Evolutionary conservation across 106 monocot species (phyloP).

Genomic region (Dendrobium officinale): DNA sequence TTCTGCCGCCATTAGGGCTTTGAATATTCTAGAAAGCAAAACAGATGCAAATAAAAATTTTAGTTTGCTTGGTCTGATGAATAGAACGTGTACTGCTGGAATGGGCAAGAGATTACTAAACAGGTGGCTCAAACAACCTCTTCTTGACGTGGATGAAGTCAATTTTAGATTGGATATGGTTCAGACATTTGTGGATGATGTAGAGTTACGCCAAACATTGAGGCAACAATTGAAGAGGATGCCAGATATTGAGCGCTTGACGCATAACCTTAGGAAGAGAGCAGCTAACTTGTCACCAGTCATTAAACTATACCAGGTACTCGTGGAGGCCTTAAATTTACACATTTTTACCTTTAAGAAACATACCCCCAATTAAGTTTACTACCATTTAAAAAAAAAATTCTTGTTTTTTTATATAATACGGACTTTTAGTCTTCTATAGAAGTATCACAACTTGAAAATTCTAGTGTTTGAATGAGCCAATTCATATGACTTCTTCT

Average conservation of each 20-base stretch:
- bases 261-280: constrained; percentile 55
- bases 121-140: constrained; percentile 95
- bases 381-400: background rate
- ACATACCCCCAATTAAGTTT: background rate
- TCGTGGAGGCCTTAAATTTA: background rate
- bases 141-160: constrained; percentile 71
- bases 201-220: constrained; percentile 71
- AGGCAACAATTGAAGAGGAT: constrained; percentile 81
- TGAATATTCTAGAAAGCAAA: constrained; percentile 88
- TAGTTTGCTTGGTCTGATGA: constrained; percentile 96
- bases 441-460: background rate
- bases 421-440: background rate
- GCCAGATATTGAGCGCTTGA: constrained; percentile 79
- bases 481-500: no score
- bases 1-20: constrained; percentile 83
- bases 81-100: constrained; percentile 95
- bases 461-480: background rate
- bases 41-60: constrained; percentile 96
- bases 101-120: constrained; percentile 93
- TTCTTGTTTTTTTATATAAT: background rate
- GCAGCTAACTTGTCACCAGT: constrained; percentile 73
- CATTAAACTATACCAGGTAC: constrained; percentile 93
- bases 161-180: constrained; percentile 81
- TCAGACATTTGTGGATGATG: constrained; percentile 87
- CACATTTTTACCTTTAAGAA: background rate